Base-by-base conservation (phyloP, 2,329 filamentous ascomycete genomes). In the Curvularia eragrostidis region DNA sequence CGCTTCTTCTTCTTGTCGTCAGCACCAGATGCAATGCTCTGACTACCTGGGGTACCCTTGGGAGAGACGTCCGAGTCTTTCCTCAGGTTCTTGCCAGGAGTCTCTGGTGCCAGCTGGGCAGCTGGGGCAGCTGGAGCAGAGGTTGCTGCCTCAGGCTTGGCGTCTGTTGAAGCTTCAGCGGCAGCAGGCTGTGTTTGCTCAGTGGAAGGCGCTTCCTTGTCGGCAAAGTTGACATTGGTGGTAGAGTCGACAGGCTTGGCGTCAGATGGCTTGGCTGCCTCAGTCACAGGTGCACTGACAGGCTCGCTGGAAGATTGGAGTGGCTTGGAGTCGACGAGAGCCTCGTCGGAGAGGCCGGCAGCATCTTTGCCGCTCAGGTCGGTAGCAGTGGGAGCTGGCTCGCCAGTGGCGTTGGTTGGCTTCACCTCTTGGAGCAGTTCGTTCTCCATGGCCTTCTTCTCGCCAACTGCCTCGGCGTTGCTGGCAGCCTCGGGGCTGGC, bases 391-490 rank as follows among this genome's bases (percentile, higher is more conserved):
- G 64, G 59, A 38, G 80, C 79, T 39, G 80, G 78, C 60, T 81
- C 79, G 34, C 52, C 47, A 19, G 43, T 39, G 41, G 56, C 51
- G 6, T 58, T 32, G 26, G 41, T 46, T 13, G 56, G 18, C 46
- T 54, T 54, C 3, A 55, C 51, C 21, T 58, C 52, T 5, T 50
- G 30, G 9, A 93, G 81, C 10, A 96, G 82, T 78, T 96, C 89
- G 23, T 85, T 79, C 79, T 93, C 90, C 6, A 91, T 82, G 53
- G 83, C 81, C 54, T 84, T 86, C 84, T 93, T 93, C 71, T 91
- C 89, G 64, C 82, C 77, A 7, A 92, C 88, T 69, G 89, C 88
- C 49, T 84, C 81, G 30, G 85, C 78, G 52, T 86, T 81, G 32
- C 83, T 87, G 67, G 87, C 87, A 24, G 90, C 89, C 73, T 91